These are phyloP conservation scores for Xylaria arbuscula DNA, from an alignment of 2,329 filamentous ascomycete species.

Conservation along the genomic window DNA sequence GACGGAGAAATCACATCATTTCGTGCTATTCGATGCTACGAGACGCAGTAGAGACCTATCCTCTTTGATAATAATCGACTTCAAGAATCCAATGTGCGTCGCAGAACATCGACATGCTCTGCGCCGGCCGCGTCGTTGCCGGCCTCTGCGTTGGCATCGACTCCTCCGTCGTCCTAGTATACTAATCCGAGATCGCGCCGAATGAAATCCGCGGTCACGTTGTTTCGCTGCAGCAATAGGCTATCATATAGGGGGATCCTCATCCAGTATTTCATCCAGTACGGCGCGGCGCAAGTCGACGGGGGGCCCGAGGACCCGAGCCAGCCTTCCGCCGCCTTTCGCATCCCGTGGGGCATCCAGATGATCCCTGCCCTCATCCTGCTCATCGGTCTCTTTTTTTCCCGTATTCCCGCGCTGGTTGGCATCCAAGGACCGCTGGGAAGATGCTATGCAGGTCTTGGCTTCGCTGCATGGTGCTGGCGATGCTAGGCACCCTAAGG, in stretches of 20 bases:
- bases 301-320: conserved; percentile 61
- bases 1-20: background rate
- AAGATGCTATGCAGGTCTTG: conserved; percentile 69
- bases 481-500: conserved; percentile 66
- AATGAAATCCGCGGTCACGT: conserved; percentile 69
- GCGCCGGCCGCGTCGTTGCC: conserved; percentile 76
- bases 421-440: conserved; percentile 73
- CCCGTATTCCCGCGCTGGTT: conserved; percentile 77
- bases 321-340: conserved; percentile 66
- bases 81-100: conserved; percentile 67
- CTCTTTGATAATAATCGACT: background rate
- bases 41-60: no score
- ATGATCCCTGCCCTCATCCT: conserved; percentile 65
- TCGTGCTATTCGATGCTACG: no score
- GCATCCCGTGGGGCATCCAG: conserved; percentile 71
- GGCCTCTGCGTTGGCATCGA: conserved; percentile 80
- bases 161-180: conserved; percentile 76
- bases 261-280: conserved; percentile 75
- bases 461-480: conserved; percentile 69
- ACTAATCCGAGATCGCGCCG: conserved; percentile 73
- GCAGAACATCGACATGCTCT: conserved; percentile 76
- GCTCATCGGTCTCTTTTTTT: conserved; percentile 69
- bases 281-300: conserved; percentile 67
- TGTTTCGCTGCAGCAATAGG: conserved; percentile 75
- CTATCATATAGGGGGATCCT: conserved; percentile 77